Evolutionary conservation across 2,329 filamentous ascomycete species (phyloP), one percentile per base, ranked within the genome.

Genomic region (Ophiocordyceps camponoti-leonardi): DNA sequence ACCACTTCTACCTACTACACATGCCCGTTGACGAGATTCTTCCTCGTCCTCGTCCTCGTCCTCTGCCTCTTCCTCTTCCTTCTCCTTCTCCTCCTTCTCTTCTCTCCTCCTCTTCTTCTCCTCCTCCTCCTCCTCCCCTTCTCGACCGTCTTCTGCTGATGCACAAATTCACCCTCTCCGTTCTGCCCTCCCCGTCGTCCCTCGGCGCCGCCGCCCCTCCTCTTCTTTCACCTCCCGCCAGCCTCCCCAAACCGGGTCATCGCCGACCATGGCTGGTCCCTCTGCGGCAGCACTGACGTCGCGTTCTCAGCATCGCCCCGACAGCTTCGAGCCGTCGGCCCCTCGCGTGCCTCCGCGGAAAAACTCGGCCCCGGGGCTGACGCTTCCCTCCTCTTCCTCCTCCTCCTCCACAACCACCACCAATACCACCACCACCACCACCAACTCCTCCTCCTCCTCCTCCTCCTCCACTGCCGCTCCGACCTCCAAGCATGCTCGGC

Each of bases 401-500:
- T n/a, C n/a, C n/a, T 33, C 42, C 35, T 41, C 46, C 12, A 12
- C 37, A 41, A 48, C 31, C 48, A 49, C 26, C 37, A 26, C 13
- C 39, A 31, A 5, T 13, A 6, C 46, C 23, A 48, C 49, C 39
- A 43, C 46, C 23, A 41, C 46, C 53, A 43, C 48, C 39, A 31
- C 11, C n/a, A n/a, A n/a, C n/a, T n/a, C n/a, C n/a, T n/a, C n/a
- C n/a, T n/a, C n/a, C n/a, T n/a, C n/a, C n/a, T n/a, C n/a, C 10
- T 4, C 46, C 20, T 47, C 49, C 39, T 42, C 46, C 30, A 41
- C 46, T 52, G 42, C 48, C 28, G 46, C 44, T 46, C 46, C 56
- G 42, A 64, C 30, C 11, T 37, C 6, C 16, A 37, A 71, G 61
- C 71, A 77, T 75, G 72, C 61, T 47, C 65, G 70, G 51, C 71